Base-by-base conservation (phyloP, 2,329 filamentous ascomycete genomes). In the Botrytis byssoidea region DNA sequence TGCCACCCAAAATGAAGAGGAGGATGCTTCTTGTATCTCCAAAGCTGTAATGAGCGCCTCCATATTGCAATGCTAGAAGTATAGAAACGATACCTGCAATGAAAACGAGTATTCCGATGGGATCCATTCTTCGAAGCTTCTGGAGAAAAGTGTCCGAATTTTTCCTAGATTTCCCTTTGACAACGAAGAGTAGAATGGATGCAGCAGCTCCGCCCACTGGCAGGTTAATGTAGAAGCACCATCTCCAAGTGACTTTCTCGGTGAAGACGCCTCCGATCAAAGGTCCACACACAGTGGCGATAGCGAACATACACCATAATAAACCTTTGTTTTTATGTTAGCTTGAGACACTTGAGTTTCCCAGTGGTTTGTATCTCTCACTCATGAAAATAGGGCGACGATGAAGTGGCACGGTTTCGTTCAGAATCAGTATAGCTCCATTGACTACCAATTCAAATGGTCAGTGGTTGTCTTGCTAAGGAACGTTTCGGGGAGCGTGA, bases 261-360 rank as follows among this genome's bases (percentile, higher is more conserved):
- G 78, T 81, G n/a, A 82, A 78, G 3, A 76, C 74, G 40, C 70
- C 81, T 22, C 81, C 81, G 42, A 83, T 57, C 4, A 82, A 63
- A 7, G 81, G 81, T 70, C 79, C 75, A 74, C 73, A 20, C 66
- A 73, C 63, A 61, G 69, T 63, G n/a, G 75, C 72, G 9, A 77
- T 60, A 3, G 72, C 76, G 90, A 90, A 92, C 0, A 92, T 87
- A 8, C 71, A 73, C 6, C 74, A 72, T 4, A 75, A 55, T 25
- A 77, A 12, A 18, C 32, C 64, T 67, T 35, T 2, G 10, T 48
- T 20, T 35, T n/a, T 3, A 37, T 10, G 22, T 67, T 51, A 51
- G 64, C 64, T 67, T 37, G 1, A 10, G 1, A 20, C 20, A 18
- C 6, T 10, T 37, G 51, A 16, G 29, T 12, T 25, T n/a, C 20